Evolutionary conservation across 305 asterid genomes (phyloP).

Genomic region (Lippia alba): DNA sequence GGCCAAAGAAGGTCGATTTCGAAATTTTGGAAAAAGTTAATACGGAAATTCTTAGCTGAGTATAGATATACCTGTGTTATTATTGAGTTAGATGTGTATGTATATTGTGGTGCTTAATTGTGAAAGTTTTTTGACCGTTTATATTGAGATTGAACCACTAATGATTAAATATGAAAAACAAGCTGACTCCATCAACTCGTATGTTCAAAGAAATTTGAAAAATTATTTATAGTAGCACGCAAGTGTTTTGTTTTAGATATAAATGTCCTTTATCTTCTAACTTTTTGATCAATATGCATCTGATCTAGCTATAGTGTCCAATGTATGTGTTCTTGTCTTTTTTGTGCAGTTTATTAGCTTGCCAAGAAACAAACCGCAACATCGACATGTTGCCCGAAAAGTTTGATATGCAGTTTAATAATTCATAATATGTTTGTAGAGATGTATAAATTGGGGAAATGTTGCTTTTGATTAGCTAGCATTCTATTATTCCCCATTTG

Average conservation of each 20-base stretch:
- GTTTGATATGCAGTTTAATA: not conserved
- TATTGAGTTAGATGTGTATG: slow-evolving; percentile 11
- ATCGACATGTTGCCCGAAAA: not conserved
- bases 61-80: slow-evolving; percentile 13
- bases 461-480: slow-evolving; percentile 12
- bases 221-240: not conserved
- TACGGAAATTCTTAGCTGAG: not conserved
- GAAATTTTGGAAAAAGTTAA: slow-evolving; percentile 10
- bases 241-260: not conserved
- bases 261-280: not conserved
- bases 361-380: not conserved
- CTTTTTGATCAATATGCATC: not conserved
- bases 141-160: slow-evolving; percentile 3
- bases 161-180: not conserved
- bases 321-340: slow-evolving; percentile 8
- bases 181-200: slow-evolving; percentile 13
- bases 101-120: slow-evolving; percentile 11
- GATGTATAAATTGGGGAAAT: not conserved
- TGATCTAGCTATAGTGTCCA: not conserved
- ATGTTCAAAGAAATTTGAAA: not conserved
- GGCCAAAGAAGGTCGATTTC: slow-evolving; percentile 24
- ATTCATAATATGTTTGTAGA: not conserved
- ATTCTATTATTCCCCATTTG: slow-evolving; percentile 7
- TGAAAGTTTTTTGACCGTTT: slow-evolving; percentile 21
- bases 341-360: slow-evolving; percentile 18